Evolutionary conservation across 371 early-diverging fungal species (phyloP).

Genomic region (Lichtheimia hyalospora): DNA sequence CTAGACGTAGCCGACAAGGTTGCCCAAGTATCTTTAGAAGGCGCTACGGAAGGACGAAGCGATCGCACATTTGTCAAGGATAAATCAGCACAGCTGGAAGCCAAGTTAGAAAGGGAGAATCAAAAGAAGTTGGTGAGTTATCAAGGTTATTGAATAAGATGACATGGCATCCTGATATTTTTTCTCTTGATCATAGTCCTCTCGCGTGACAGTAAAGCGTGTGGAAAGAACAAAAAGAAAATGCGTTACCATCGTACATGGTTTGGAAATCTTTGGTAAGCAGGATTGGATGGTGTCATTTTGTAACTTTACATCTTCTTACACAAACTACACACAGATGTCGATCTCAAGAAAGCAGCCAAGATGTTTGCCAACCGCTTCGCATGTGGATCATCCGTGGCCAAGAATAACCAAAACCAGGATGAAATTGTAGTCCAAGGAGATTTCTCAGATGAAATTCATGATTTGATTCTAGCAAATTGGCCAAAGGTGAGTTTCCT

Average conservation of each 20-base stretch:
- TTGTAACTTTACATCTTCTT: neutral
- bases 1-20: conserved; percentile 43
- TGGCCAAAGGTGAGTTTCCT: conserved; percentile 57
- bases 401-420: conserved; percentile 85
- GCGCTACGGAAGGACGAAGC: conserved; percentile 33
- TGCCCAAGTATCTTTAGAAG: conserved; percentile 28
- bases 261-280: conserved; percentile 78
- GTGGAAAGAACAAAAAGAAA: conserved; percentile 91
- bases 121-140: conserved; percentile 70
- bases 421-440: conserved; percentile 96
- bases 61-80: conserved; percentile 52
- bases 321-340: conserved; percentile 43
- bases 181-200: conserved; percentile 21
- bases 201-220: conserved; percentile 74
- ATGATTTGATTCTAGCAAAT: conserved; percentile 58
- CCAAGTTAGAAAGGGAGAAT: conserved; percentile 73
- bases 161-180: too few relatives aligned
- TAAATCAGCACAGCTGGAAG: conserved; percentile 60
- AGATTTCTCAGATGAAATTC: conserved; percentile 84
- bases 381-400: conserved; percentile 90
- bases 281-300: neutral
- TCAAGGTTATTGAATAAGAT: too few relatives aligned
- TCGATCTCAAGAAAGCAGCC: conserved; percentile 93
- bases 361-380: conserved; percentile 92
- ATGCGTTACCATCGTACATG: conserved; percentile 76